Evolutionary conservation across 2,329 filamentous ascomycete species (phyloP).

Genomic region (Byssothecium circinans): DNA sequence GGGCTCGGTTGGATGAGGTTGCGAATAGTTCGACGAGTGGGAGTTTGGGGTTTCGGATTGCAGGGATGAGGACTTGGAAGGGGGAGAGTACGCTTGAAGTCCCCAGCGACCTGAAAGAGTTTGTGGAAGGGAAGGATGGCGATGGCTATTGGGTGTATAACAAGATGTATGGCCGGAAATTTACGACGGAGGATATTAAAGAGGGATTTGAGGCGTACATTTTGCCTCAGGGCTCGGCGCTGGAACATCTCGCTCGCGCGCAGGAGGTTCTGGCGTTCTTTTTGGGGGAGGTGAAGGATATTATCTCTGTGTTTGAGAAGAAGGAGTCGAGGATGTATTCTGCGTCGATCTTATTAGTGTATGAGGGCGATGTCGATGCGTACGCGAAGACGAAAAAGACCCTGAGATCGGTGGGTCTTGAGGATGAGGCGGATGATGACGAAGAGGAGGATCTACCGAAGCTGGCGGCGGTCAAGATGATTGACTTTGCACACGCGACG

Average conservation of each 20-base stretch:
- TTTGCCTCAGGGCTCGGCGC: slow-evolving; percentile 35
- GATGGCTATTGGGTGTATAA: slow-evolving; percentile 63
- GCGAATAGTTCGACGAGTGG: slow-evolving; percentile 61
- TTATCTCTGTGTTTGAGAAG: slow-evolving; percentile 59
- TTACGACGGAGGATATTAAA: slow-evolving; percentile 56
- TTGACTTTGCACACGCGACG: slow-evolving; percentile 92
- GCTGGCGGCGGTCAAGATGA: slow-evolving; percentile 80
- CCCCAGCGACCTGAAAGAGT: slow-evolving; percentile 32
- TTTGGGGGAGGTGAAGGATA: slow-evolving; percentile 54
- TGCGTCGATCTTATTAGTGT: slow-evolving; percentile 65
- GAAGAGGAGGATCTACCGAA: slow-evolving; percentile 57
- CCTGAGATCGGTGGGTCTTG: slow-evolving; percentile 22
- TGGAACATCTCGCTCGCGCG: slow-evolving; percentile 39
- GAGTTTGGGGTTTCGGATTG: slow-evolving; percentile 64
- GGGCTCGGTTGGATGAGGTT: slow-evolving; percentile 61
- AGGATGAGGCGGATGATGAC: slow-evolving; percentile 46
- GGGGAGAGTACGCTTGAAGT: slow-evolving; percentile 26
- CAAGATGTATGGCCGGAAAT: slow-evolving; percentile 66
- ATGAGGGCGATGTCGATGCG: slow-evolving; percentile 63
- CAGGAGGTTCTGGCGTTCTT: slow-evolving; percentile 51
- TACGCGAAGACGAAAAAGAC: slow-evolving; percentile 49
- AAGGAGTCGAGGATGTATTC: slow-evolving; percentile 71
- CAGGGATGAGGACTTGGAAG: slow-evolving; percentile 64
- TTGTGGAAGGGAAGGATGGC: slow-evolving; percentile 46
- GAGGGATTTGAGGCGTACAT: slow-evolving; percentile 63